phyloP scores from a whole-genome alignment of 169 alveolate genomes.

The Nephromyces sp. region DNA sequence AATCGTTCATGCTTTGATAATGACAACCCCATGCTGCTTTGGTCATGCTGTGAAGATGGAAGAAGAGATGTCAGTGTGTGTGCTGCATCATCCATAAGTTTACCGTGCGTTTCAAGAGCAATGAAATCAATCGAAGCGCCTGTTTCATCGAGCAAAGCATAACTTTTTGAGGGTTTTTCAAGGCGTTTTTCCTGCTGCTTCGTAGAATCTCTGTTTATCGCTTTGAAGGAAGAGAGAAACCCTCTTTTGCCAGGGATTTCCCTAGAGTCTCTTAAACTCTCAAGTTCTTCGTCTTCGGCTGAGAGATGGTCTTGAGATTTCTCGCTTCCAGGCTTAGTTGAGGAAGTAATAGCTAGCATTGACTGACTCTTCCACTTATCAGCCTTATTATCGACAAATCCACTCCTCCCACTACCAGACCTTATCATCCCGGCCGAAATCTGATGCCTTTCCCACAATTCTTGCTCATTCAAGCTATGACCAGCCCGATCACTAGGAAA shows the following conservation, averaged over 20 bases:
- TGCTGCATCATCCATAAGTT: conserved; percentile 2
- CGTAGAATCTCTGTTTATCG: too few relatives aligned
- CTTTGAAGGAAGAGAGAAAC: too few relatives aligned
- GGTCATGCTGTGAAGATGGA: not conserved
- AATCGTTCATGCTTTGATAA: not conserved
- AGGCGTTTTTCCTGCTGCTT: too few relatives aligned
- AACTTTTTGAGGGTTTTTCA: not conserved
- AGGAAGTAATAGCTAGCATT: too few relatives aligned
- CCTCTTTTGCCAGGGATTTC: not conserved
- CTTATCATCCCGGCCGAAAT: conserved; percentile 19
- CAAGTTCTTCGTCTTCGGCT: too few relatives aligned
- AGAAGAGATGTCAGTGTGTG: not conserved
- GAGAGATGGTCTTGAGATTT: too few relatives aligned
- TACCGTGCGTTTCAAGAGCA: conserved; percentile 21
- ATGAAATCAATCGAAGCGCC: conserved; percentile 24
- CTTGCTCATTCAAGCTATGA: too few relatives aligned
- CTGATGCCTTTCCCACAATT: conserved; percentile 26
- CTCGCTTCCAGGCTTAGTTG: too few relatives aligned
- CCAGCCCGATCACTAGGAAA: too few relatives aligned
- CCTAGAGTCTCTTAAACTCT: not conserved
- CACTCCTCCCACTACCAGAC: conserved; percentile 29
- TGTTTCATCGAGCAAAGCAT: conserved; percentile 21
- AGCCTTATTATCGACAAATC: not conserved
- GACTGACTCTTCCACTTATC: too few relatives aligned
- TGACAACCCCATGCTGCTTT: not conserved